Conservation (phyloP, 805 yeast genomes). For the Wickerhamiella qilinensis region DNA sequence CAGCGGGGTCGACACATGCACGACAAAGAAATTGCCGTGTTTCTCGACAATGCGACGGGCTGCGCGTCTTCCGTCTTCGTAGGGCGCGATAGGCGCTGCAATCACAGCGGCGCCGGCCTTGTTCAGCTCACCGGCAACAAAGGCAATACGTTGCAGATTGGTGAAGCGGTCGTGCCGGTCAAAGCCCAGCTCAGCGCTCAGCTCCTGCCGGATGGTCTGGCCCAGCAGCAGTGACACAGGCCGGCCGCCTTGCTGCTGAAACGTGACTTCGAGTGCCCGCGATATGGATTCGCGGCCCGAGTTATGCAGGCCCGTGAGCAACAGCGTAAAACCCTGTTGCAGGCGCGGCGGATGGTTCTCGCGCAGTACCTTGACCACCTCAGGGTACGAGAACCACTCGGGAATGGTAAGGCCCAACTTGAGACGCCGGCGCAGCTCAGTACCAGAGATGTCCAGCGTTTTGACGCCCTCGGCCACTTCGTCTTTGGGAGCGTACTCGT, state of each 20-base stretch:
- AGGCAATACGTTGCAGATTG: slow-evolving; percentile 35
- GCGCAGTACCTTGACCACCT: slow-evolving; percentile 80
- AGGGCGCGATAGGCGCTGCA: slow-evolving; percentile 38
- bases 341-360: slow-evolving; percentile 87
- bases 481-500: slow-evolving; percentile 89
- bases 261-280: slow-evolving; percentile 73
- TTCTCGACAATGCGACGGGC: slow-evolving; percentile 31
- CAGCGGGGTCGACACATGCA: slow-evolving; percentile 35
- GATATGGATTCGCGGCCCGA: slow-evolving; percentile 52
- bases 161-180: slow-evolving; percentile 24
- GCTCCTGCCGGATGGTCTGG: slow-evolving; percentile 26
- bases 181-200: slow-evolving; percentile 28
- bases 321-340: slow-evolving; percentile 73
- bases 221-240: slow-evolving; percentile 45
- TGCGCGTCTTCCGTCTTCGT: slow-evolving; percentile 26
- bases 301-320: slow-evolving; percentile 43
- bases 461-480: slow-evolving; percentile 64
- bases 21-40: slow-evolving; percentile 35
- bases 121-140: slow-evolving; percentile 57
- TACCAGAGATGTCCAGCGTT: slow-evolving; percentile 87
- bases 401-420: slow-evolving; percentile 81
- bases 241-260: slow-evolving; percentile 83
- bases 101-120: slow-evolving; percentile 90
- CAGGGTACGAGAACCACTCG: slow-evolving; percentile 95
- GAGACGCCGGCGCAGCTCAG: slow-evolving; percentile 78